Percentiles rank a stretch among this genome's conserved stretches.
phyloP scores from a whole-genome alignment of 208 protist species.

The Acanthamoeba lenticulata region DNA sequence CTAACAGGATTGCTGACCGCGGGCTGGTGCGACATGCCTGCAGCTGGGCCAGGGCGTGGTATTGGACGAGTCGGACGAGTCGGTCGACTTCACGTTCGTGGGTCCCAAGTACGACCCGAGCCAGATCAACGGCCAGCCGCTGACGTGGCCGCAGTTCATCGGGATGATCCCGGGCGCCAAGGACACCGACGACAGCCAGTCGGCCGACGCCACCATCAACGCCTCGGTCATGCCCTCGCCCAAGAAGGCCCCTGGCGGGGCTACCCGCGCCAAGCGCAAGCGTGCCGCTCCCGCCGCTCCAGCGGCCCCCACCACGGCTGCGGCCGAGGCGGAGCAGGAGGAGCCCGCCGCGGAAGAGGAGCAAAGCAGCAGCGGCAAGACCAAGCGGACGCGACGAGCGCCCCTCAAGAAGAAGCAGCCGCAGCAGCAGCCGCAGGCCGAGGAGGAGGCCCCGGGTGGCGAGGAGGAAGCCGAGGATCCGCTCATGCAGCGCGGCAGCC shows the following conservation, averaged over 20 bases:
- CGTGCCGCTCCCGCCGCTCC: background rate
- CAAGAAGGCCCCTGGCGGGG: background rate
- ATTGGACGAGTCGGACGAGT: background rate
- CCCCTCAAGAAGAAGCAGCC: background rate
- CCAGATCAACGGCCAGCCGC: background rate
- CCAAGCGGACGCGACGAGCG: background rate
- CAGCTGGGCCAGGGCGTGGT: background rate
- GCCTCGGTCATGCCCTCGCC: background rate
- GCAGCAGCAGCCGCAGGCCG: background rate
- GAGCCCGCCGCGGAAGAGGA: background rate
- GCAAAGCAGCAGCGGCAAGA: background rate
- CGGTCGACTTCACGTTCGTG: slow-evolving; percentile 47
- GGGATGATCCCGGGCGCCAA: background rate
- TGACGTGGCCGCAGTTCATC: slow-evolving; percentile 50
- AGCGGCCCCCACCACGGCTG: background rate
- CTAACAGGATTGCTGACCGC: background rate
- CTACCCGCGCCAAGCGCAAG: background rate
- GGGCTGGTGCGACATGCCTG: too few relatives aligned
- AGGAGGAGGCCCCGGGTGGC: background rate
- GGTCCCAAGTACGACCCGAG: background rate
- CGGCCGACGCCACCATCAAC: background rate
- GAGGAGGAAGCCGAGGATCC: background rate
- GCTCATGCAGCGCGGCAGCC: background rate
- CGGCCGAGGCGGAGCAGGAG: background rate
- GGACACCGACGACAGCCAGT: background rate